Base-by-base conservation (phyloP, 2,329 filamentous ascomycete species). In the Epichloe bromicola region DNA sequence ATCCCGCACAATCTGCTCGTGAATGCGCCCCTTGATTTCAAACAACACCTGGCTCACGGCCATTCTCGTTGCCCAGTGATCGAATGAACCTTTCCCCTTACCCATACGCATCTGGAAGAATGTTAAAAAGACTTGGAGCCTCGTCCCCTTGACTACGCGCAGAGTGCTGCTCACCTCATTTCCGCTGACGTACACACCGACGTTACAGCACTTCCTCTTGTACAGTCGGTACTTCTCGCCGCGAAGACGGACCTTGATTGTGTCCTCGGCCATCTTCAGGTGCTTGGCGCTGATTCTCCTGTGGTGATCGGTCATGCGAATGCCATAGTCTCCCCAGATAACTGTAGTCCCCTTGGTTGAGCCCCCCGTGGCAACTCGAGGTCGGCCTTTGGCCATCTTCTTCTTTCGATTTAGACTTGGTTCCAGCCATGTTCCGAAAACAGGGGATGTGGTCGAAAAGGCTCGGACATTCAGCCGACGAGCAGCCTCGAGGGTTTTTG, bases 1-100 rank as follows among this genome's bases (percentile, higher is more conserved):
- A 73, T 98, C 93, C 59, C 83, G 81, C 20, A 87, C 90, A 57
- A 98, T 82, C 72, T 95, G 87, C 74, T 98, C 93, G 78, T 98
- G 93, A 56, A 97, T 65, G 60, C 89, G 80, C 44, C 93, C 93
- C 68, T 88, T 89, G 58, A 98, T 71, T 70, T 98, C 93, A 59
- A 98, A 94, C 19, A 96, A 74, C 46, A 98, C 81, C 67, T 93
- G 87, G 70, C 86, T 95, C 48, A 97, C 88, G 8, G 88, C 82
- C 58, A 97, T 83, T 68, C 91, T 82, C 20, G 86, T 81, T 4
- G 91, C 89, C 93, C 93, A 98, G 65, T 95, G 88, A 66, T 98
- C 93, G 65, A 98, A 97, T 55, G 84, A 86, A 60, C 93, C 93
- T 68, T 98, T 98, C 70, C 93, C 93, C 71, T 97, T 98, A 67